These are phyloP conservation scores for Penicillium psychrosexuale DNA, from an alignment of 2,329 filamentous ascomycete species.

Conservation along the genomic window DNA sequence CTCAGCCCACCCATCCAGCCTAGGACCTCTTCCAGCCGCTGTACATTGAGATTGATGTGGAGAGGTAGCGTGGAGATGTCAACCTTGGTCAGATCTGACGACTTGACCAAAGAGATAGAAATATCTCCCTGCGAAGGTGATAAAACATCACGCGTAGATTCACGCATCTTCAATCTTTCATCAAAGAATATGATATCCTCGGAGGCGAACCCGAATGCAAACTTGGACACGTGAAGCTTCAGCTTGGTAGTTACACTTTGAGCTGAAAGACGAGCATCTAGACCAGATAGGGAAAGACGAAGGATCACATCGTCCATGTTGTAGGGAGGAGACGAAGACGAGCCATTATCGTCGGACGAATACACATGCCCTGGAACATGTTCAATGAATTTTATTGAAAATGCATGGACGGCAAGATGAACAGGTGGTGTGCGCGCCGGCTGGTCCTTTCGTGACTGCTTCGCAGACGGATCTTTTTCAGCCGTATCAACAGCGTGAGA, in stretches of 20 bases:
- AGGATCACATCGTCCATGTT: conserved; percentile 35
- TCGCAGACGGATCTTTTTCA: conserved; percentile 8
- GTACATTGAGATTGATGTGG: conserved; percentile 71
- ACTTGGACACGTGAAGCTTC: conserved; percentile 38
- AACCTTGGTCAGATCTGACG: conserved; percentile 39
- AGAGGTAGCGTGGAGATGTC: conserved; percentile 75
- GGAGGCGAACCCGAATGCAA: conserved; percentile 48
- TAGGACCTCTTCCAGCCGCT: conserved; percentile 79
- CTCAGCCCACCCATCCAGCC: conserved; percentile 88
- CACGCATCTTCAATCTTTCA: conserved; percentile 46
- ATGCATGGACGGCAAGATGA: conserved; percentile 27
- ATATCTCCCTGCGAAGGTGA: conserved; percentile 40
- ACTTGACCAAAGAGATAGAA: conserved; percentile 35
- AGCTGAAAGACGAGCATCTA: conserved; percentile 25
- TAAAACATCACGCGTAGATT: conserved; percentile 43
- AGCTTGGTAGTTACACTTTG: conserved; percentile 25
- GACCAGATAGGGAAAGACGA: conserved; percentile 26
- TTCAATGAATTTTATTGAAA: conserved; percentile 40
- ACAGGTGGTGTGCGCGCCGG: conserved; percentile 15
- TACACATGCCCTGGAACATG: conserved; percentile 33
- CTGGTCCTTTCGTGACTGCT: conserved; percentile 7
- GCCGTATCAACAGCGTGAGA: conserved; percentile 18
- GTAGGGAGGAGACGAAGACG: conserved; percentile 18
- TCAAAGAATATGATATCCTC: conserved; percentile 54
- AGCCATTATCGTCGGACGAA: conserved; percentile 13